Evolutionary conservation across 1,284 basidiomycete species (phyloP).

Genomic region (Rhodotorula sp.): DNA sequence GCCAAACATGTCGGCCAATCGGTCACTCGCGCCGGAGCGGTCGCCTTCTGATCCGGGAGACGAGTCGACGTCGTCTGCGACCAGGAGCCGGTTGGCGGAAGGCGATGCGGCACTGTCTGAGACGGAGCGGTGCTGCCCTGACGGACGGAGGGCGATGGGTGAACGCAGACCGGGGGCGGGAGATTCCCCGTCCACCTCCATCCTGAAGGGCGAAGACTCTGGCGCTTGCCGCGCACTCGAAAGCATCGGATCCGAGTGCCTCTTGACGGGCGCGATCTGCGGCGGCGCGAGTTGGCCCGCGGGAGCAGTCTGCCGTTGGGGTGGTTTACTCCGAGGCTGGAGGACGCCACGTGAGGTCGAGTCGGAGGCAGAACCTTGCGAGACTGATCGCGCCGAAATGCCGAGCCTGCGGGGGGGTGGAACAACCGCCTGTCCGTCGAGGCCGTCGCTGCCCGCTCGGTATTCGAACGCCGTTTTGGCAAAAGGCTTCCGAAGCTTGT

Average conservation of each 20-base stretch:
- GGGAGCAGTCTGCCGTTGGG: slow-evolving; percentile 3
- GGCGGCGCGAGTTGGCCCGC: slow-evolving; percentile 20
- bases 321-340: slow-evolving; percentile 11
- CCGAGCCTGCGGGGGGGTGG: not conserved
- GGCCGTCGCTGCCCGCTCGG: not conserved
- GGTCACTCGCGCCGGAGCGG: slow-evolving; percentile 26
- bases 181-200: slow-evolving; percentile 40
- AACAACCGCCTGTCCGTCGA: not conserved
- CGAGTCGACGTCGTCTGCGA: not conserved
- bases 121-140: slow-evolving; percentile 23
- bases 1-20: slow-evolving; percentile 26
- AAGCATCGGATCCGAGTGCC: slow-evolving; percentile 36
- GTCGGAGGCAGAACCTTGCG: too few species aligned
- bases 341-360: slow-evolving; percentile 3
- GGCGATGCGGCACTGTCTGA: slow-evolving; percentile 22
- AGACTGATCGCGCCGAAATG: too few species aligned
- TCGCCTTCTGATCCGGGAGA: slow-evolving; percentile 16
- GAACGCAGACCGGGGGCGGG: slow-evolving; percentile 16
- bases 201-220: slow-evolving; percentile 34
- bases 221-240: not conserved
- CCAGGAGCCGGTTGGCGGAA: not conserved
- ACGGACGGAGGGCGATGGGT: slow-evolving; percentile 19
- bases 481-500: slow-evolving; percentile 13
- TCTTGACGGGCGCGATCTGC: slow-evolving; percentile 14
- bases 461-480: slow-evolving; percentile 10